A percentile compares a stretch with the other conserved stretches of the same genome.
Evolutionary conservation across 2,329 filamentous ascomycete genomes (phyloP).

Genomic region (Lachnellula suecica): DNA sequence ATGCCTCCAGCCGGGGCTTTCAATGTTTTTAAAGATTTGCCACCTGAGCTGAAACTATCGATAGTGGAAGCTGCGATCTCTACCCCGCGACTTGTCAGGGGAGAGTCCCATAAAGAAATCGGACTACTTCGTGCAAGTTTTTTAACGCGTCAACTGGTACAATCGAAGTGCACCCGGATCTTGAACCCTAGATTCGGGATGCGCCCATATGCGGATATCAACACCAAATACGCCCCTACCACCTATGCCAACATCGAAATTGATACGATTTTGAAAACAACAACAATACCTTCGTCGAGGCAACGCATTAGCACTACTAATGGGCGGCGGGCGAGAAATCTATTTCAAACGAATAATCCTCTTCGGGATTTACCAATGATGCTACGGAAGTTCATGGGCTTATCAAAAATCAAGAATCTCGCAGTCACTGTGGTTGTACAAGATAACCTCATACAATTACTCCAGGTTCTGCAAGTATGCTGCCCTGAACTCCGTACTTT

Average conservation of each 20-base stretch:
- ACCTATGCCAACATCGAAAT: not conserved
- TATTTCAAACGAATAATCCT: not conserved
- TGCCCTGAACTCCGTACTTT: not conserved
- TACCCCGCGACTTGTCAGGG: too few species aligned
- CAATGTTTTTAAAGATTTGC: too few species aligned
- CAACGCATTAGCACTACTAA: not conserved
- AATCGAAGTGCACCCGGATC: not conserved
- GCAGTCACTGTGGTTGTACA: not conserved
- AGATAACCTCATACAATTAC: not conserved
- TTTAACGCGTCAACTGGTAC: not conserved
- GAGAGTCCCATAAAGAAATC: not conserved
- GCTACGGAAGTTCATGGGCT: not conserved
- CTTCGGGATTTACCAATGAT: not conserved
- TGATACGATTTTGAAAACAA: not conserved
- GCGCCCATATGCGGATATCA: not conserved
- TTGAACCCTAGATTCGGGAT: not conserved
- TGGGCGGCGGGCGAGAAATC: not conserved
- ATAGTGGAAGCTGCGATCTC: too few species aligned
- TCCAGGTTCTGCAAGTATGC: not conserved
- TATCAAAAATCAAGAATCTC: not conserved
- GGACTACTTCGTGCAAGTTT: not conserved
- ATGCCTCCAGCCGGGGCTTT: too few species aligned
- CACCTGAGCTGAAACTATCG: too few species aligned
- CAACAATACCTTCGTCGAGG: not conserved
- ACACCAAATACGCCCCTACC: not conserved